Base-by-base conservation (phyloP, 257 asterid species). In the Anisodus tanguticus region DNA sequence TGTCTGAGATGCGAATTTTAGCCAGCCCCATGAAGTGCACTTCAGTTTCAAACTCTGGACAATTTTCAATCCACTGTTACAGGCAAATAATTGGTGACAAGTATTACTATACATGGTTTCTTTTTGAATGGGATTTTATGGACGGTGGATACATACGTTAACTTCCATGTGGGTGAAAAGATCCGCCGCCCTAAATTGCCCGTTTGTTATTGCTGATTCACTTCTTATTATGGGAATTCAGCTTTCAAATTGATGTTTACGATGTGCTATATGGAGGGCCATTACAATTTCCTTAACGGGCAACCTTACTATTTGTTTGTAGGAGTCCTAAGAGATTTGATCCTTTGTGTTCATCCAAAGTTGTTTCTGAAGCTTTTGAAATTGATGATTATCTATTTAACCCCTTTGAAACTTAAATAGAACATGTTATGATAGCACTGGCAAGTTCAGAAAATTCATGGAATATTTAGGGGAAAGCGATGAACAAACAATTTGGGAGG, bases 51-150 rank as follows among this genome's bases (percentile, higher is more conserved):
- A 77, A 77, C 9, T 26, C 47, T 77, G 64, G 82, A 53, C 64
- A 53, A 3, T 77, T 77, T 77, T 31, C 26, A 53, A 77, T 54
- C 49, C 64, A 77, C 49, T 53, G 64, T 53, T 77, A 26, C 82
- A 77, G 62, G 82, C 82, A 53, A 77, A 77, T 77, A 77, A 77
- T 77, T 53, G 64, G 64, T 5, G 49, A 64, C 47, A 8, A 53
- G 47, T 77, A 7, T 77, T 53, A 53, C 63, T 9, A 77, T 77
- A 53, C 49, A 77, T 77, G 45, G 72, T 66, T 35, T 66, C n/a
- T 45, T 13, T 66, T 12, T 2, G 72, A 66, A n/a, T 31, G 72
- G 45, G 35, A 26, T 35, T 66, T 66, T 66, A 12, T 4, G 72
- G 47, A 31, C 71, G 26, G 17, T 19, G 19, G 31, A 72, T 47